Evolutionary conservation across 495 filamentous ascomycete species (phyloP), one percentile per base, ranked within the genome.

Genomic region (Tricharina praecox): DNA sequence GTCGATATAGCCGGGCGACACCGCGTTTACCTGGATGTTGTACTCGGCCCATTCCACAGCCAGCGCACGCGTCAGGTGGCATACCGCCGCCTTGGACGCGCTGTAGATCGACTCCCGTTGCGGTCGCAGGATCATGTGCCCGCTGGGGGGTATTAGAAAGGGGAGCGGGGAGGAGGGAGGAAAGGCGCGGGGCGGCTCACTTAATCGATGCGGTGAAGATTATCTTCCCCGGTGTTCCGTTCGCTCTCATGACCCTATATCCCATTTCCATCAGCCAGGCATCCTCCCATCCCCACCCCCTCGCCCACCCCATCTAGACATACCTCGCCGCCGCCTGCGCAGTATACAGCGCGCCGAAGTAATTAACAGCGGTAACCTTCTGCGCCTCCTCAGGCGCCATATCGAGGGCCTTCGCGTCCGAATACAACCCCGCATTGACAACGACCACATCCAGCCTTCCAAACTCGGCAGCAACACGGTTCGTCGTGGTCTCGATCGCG

Each of bases 1-100:
- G 23, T 58, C 55, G 7, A 58, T 58, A 23, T 58, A 93, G 64
- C 86, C 86, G 0, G 86, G 86, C 47, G 76, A 82, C 58, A 94
- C 87, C 55, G 80, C 83, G 63, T 94, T 94, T 35, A 94, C 86
- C 5, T 88, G 76, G 53, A 93, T 92, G 48, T 76, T 79, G 25
- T 76, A 72, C 45, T 76, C 70, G 2, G 86, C 85, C 80, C 87
- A 93, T 61, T 94, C 86, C 28, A 90, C 87, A 26, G 82, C 82
- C 21, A 94, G 68, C 25, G 78, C 83, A 15, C 78, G 70, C 4
- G 79, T 79, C 37, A 94, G 65, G 56, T 94, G 86, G 16, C 82
- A 70, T 32, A 94, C 83, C 0, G 84, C 86, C 4, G 87, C 86
- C 59, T 94, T 94, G 43, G 85, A 58, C 21, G 56, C 55, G 26